Evolutionary conservation across 1,139 yeast genomes (phyloP).

Genomic region (Arxiozyma telluris): DNA sequence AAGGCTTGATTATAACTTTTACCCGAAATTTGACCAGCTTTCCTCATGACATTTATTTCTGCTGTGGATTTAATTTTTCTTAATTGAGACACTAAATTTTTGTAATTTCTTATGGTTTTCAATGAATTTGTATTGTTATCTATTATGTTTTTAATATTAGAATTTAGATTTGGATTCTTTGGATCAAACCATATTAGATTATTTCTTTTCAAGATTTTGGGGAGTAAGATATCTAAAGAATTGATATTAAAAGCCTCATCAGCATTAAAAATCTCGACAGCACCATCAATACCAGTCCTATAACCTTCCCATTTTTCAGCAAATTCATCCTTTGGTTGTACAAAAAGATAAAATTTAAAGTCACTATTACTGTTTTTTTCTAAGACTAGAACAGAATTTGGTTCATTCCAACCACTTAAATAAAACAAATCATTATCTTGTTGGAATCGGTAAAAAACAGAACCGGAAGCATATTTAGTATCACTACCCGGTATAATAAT

Average conservation of each 20-base stretch:
- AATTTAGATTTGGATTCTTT: slow-evolving; percentile 3
- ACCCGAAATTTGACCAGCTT: slow-evolving; percentile 75
- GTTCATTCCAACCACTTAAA: slow-evolving; percentile 89
- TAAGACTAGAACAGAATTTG: slow-evolving; percentile 68
- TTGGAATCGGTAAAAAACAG: slow-evolving; percentile 85
- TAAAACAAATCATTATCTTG: slow-evolving; percentile 85
- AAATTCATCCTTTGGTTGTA: slow-evolving; percentile 70
- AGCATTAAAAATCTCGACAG: slow-evolving; percentile 75
- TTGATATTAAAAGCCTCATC: slow-evolving; percentile 55
- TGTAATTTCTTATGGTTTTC: slow-evolving; percentile 9
- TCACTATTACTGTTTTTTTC: slow-evolving; percentile 52
- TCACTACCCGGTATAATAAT: slow-evolving; percentile 69
- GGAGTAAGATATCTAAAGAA: slow-evolving; percentile 34
- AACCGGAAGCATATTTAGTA: slow-evolving; percentile 73
- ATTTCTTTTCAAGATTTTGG: slow-evolving; percentile 40
- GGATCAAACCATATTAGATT: slow-evolving; percentile 44
- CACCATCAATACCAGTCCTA: slow-evolving; percentile 80
- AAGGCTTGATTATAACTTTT: slow-evolving; percentile 78
- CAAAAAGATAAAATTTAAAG: slow-evolving; percentile 63
- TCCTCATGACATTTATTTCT: slow-evolving; percentile 71
- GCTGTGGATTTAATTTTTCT: slow-evolving; percentile 66
- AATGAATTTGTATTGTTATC: slow-evolving; percentile 9
- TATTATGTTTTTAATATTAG: slow-evolving; percentile 16
- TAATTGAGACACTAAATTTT: slow-evolving; percentile 43
- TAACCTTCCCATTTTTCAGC: slow-evolving; percentile 94